Percentiles rank a stretch among this genome's conserved stretches.
These are phyloP conservation scores for Pseudocercospora fuligena DNA, from an alignment of 2,329 filamentous ascomycete genomes.

Conservation along the genomic window DNA sequence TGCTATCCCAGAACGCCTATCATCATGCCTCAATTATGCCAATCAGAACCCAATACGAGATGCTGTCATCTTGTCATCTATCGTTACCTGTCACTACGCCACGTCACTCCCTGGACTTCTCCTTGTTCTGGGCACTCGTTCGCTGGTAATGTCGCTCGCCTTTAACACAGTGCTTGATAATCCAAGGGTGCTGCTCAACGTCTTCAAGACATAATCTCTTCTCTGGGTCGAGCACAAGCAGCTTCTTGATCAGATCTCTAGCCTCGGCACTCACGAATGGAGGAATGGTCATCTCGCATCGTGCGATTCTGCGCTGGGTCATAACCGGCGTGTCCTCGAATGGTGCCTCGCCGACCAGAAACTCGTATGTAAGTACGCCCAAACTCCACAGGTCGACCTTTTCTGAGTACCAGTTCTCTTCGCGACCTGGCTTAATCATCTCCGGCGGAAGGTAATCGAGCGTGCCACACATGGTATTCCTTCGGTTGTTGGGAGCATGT, in stretches of 20 bases:
- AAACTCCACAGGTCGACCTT: constrained; percentile 97
- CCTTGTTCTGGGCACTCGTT: constrained; percentile 43
- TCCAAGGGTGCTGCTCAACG: constrained; percentile 91
- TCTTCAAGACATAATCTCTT: constrained; percentile 90
- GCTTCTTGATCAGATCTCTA: constrained; percentile 85
- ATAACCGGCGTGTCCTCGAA: constrained; percentile 95
- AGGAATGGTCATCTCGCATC: constrained; percentile 91
- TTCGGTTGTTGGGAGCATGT: constrained; percentile 90
- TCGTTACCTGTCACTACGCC: neutral
- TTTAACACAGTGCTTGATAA: constrained; percentile 86
- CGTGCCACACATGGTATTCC: constrained; percentile 95
- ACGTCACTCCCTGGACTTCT: constrained; percentile 22
- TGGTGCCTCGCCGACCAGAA: constrained; percentile 91
- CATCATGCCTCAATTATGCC: neutral
- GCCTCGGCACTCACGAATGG: constrained; percentile 89
- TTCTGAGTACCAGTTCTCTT: constrained; percentile 86
- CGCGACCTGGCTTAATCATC: constrained; percentile 84
- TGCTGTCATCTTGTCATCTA: constrained; percentile 2
- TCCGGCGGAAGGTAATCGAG: constrained; percentile 96
- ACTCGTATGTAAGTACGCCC: constrained; percentile 94
- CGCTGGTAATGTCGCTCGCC: constrained; percentile 52
- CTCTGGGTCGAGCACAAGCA: constrained; percentile 90
- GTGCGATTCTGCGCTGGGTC: constrained; percentile 87
- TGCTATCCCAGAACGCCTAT: constrained; percentile 6
- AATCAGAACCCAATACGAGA: constrained; percentile 16